These are phyloP conservation scores for Arachnomyces sp. DNA, from an alignment of 2,329 filamentous ascomycete genomes.

Conservation along the genomic window DNA sequence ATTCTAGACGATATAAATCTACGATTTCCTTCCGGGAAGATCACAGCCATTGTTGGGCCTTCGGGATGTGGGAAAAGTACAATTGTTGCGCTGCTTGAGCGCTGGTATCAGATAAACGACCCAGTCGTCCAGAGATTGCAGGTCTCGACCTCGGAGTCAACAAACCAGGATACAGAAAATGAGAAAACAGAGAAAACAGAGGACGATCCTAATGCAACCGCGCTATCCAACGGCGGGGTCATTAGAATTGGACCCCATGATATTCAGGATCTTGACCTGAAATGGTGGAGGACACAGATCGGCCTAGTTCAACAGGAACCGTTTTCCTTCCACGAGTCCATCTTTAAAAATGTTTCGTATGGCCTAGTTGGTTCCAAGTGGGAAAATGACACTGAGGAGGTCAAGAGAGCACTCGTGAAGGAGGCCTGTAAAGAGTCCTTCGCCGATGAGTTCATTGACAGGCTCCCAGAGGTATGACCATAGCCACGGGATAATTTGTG, in stretches of 20 bases:
- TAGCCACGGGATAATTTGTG: background rate
- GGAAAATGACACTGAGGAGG: constrained; percentile 24
- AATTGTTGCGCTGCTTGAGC: constrained; percentile 35
- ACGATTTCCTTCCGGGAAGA: constrained; percentile 28
- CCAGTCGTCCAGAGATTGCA: constrained; percentile 2
- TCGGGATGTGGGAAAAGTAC: constrained; percentile 42
- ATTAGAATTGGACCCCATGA: constrained; percentile 49
- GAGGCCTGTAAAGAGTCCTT: constrained; percentile 61
- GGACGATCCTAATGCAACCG: background rate
- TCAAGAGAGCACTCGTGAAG: constrained; percentile 46
- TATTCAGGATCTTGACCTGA: constrained; percentile 52
- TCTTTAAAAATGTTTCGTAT: constrained; percentile 56
- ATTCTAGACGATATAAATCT: constrained; percentile 30
- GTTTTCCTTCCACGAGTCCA: constrained; percentile 60
- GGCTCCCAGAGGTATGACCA: constrained; percentile 42
- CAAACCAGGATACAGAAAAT: background rate
- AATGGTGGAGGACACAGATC: constrained; percentile 53
- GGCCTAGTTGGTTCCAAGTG: constrained; percentile 41
- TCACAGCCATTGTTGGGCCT: constrained; percentile 39
- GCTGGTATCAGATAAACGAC: constrained; percentile 32
- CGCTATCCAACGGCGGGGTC: constrained; percentile 29
- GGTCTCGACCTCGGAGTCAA: background rate
- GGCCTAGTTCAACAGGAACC: constrained; percentile 63
- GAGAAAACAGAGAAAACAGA: constrained; percentile 1
- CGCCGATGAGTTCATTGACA: constrained; percentile 61